Evolutionary conservation across 2,329 filamentous ascomycete genomes (phyloP).

Genomic region (Chlorencoelia australis): DNA sequence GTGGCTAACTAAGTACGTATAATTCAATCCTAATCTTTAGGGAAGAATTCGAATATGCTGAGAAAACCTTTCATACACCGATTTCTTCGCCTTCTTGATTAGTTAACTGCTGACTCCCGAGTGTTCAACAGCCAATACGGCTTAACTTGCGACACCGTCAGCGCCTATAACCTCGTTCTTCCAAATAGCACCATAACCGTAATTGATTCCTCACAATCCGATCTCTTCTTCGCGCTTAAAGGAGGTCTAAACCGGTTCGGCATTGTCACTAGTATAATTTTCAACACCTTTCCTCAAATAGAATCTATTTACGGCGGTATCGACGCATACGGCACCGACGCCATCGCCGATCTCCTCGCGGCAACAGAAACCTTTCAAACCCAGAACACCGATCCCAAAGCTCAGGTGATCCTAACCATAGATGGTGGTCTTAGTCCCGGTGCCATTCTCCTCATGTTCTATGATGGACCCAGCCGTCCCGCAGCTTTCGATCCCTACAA

Average conservation of each 20-base stretch:
- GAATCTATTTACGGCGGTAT: conserved; percentile 16
- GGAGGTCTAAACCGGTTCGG: conserved; percentile 19
- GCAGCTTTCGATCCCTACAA: conserved; percentile 17
- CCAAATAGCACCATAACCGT: conserved; percentile 24
- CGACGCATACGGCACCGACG: conserved; percentile 22
- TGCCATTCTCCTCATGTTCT: conserved; percentile 20
- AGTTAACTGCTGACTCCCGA: too few species aligned
- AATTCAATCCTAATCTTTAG: too few species aligned
- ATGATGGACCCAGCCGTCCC: conserved; percentile 24
- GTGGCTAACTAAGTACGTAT: conserved; percentile 19
- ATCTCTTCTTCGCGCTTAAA: conserved; percentile 27
- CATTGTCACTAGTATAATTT: conserved; percentile 24
- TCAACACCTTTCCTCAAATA: conserved; percentile 27
- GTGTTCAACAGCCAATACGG: too few species aligned
- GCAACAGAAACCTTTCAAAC: conserved; percentile 21
- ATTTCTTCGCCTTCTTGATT: too few species aligned
- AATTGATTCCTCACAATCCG: conserved; percentile 23
- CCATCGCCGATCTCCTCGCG: conserved; percentile 17
- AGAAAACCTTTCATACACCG: too few species aligned
- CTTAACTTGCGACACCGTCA: conserved; percentile 28
- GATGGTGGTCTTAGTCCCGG: conserved; percentile 8
- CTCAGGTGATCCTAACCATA: conserved; percentile 24
- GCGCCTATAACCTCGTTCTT: conserved; percentile 17
- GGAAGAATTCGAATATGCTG: too few species aligned
- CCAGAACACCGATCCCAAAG: conserved; percentile 22